Evolutionary conservation across 306 rosid genomes (phyloP).

Genomic region (Inga leiocalycina): DNA sequence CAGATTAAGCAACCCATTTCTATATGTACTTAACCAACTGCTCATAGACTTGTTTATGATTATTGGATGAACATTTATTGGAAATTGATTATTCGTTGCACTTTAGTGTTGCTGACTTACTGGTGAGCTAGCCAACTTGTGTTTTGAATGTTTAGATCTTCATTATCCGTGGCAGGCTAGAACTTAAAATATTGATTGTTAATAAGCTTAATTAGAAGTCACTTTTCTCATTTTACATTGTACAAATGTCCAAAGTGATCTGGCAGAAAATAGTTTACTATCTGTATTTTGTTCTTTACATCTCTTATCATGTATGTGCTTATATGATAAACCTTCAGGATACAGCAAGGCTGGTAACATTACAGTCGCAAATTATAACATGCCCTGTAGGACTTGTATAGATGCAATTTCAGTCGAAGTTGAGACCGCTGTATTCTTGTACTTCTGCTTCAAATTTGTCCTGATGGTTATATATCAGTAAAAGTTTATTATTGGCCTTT

Average conservation of each 20-base stretch:
- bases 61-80: neutral
- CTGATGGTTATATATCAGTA: conserved; percentile 4
- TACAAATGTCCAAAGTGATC: conserved; percentile 14
- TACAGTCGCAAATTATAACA: neutral
- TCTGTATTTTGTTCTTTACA: neutral
- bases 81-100: neutral
- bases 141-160: neutral
- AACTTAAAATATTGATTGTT: neutral
- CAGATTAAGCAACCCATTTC: conserved; percentile 10
- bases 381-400: conserved; percentile 14
- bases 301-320: conserved; percentile 10
- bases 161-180: neutral
- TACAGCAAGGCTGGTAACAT: conserved; percentile 28
- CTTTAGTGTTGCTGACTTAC: conserved; percentile 10
- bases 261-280: conserved; percentile 1
- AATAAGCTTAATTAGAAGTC: neutral
- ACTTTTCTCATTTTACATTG: conserved; percentile 23
- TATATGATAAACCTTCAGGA: neutral
- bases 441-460: neutral
- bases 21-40: neutral
- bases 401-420: neutral
- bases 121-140: neutral
- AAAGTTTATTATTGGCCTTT: neutral
- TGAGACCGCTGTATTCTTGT: neutral
- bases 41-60: conserved; percentile 7